Evolutionary conservation across 805 yeast genomes (phyloP), one percentile per base, ranked within the genome.

Genomic region (Candida methanosorbosa): DNA sequence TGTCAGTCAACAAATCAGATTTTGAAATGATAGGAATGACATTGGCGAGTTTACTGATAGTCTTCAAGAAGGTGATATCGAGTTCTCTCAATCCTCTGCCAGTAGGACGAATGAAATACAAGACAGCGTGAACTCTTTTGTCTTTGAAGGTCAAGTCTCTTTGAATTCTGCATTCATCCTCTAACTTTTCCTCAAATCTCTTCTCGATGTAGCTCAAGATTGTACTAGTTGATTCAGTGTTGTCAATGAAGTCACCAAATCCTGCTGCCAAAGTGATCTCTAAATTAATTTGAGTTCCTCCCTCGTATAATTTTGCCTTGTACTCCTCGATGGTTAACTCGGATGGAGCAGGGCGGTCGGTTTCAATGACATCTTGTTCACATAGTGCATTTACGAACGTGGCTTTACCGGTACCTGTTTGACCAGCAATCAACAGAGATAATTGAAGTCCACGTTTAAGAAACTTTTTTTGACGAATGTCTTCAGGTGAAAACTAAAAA

Each of bases 11-110:
- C 2, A 79, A 69, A 52, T 87, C 96, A 2, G 88, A 78, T 54
- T 85, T 82, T 21, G 87, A 75, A 44, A 87, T 70, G 3, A 88
- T 76, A 0, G 95, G 96, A 39, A 87, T 77, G 41, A 87, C 66
- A 49, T 85, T 87, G 31, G 81, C 87, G 32, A 88, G 68, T 25
- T 67, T 62, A 21, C 81, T 66, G 18, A 87, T 64, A 40, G 72
- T 75, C 55, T 72, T 72, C 79, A 88, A 71, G 9, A 79, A 69
- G 39, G 70, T 72, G 39, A 84, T 66, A 56, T 88, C 96, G 38
- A 82, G 63, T 11, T 81, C 77, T 29, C 72, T 64, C 36, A 84
- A 56, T 3, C 79, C 72, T 44, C 69, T 73, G 31, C 79, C 78
- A 2, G 80, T 70, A 1, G 95, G 88, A 14, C 79, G 68, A 36